Base-by-base conservation (phyloP, 176 grass and related monocot genomes). In the Oryza glumipatula region DNA sequence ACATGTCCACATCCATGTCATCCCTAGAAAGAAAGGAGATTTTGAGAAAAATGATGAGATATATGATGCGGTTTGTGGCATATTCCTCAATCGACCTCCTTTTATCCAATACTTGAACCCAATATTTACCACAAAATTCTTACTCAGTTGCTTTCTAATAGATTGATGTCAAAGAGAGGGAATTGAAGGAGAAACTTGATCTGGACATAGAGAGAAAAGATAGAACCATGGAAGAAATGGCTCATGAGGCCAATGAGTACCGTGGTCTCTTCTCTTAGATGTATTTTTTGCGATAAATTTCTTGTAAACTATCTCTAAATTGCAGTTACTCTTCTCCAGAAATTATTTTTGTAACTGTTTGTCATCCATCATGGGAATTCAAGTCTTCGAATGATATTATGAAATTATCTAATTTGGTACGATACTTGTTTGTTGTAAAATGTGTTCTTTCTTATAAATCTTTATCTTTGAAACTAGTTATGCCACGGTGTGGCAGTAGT, bases 31-130 rank as follows among this genome's bases (percentile, higher is more conserved):
- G 90, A 85, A 30, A 76, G 96, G 93, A 78, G 93, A 98, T 76
- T 98, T 98, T 69, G 89, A 95, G 73, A 95, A 94, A 30, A 95
- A 98, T 56, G 96, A 95, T 79, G 91, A 98, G 80, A 98, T 98
- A 86, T 98, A 98, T 87, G 93, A 98, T 58, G 93, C 87, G 14
- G 96, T 98, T 56, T 11, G 84, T 90, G 51, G 13, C 49, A 21
- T 35, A 51, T 9, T 71, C 65, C 75, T 46, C 30, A 10, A 60
- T 79, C 73, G 17, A 72, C 74, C 39, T 76, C 72, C 7, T 70
- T 81, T 56, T 81, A 5, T 76, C 30, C 58, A 38, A 21, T 17
- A 67, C 19, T 30, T 76, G 36, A 54, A 54, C 16, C 51, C 51
- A 19, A 54, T 6, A 12, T 16, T 76, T 70, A 24, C 43, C 1